A percentile compares a stretch with the other conserved stretches of the same genome.
phyloP scores from a whole-genome alignment of 2,329 filamentous ascomycete genomes.

The Aspergillus fumigatiaffinis region DNA sequence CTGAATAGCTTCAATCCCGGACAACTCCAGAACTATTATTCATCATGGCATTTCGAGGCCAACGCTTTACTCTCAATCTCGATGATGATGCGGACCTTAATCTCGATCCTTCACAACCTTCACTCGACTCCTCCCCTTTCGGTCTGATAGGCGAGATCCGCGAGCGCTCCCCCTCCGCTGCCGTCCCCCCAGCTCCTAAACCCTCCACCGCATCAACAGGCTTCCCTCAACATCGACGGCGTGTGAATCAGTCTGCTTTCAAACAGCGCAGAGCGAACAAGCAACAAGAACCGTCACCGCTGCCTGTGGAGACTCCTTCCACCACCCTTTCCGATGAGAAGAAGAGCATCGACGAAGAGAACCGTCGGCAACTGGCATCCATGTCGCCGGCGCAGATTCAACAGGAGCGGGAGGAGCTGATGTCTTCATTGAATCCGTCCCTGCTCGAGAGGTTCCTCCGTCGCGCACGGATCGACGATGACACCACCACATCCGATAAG shows the following conservation, averaged over 20 bases:
- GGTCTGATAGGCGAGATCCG: constrained; percentile 68
- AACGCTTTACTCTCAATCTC: constrained; percentile 59
- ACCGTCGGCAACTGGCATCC: constrained; percentile 63
- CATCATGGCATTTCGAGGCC: constrained; percentile 52
- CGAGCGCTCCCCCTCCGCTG: constrained; percentile 61
- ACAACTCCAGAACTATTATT: not conserved
- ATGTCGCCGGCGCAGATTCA: constrained; percentile 85
- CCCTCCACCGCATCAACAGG: constrained; percentile 61
- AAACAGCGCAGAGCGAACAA: constrained; percentile 60
- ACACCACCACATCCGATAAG: constrained; percentile 17
- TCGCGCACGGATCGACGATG: constrained; percentile 71
- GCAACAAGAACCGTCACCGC: constrained; percentile 12
- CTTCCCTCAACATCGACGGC: constrained; percentile 85
- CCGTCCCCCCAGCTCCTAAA: constrained; percentile 45
- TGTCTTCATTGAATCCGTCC: constrained; percentile 69
- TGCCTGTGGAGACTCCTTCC: constrained; percentile 2
- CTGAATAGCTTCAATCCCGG: not conserved
- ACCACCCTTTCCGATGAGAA: constrained; percentile 52
- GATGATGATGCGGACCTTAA: constrained; percentile 50
- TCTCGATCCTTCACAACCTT: constrained; percentile 20
- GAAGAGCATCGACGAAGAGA: constrained; percentile 75
- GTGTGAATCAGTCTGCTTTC: constrained; percentile 70
- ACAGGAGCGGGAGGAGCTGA: constrained; percentile 73
- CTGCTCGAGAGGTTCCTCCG: constrained; percentile 73
- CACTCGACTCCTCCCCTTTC: constrained; percentile 20